Evolutionary conservation across 2,329 filamentous ascomycete genomes (phyloP).

Genomic region (Alternaria viburni): DNA sequence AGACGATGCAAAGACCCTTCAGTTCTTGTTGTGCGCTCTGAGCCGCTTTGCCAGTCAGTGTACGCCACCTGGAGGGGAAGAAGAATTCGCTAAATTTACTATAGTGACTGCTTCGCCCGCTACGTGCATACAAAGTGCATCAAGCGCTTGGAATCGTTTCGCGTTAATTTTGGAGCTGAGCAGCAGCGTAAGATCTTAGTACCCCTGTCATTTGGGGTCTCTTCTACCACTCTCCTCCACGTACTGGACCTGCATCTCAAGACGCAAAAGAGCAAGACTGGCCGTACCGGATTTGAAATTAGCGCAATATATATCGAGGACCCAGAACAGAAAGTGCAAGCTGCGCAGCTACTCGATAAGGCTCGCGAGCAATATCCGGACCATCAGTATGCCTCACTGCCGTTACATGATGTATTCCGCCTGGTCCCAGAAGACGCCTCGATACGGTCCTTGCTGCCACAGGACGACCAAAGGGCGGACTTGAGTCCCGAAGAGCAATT

Average conservation of each 20-base stretch:
- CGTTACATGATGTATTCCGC: constrained; percentile 64
- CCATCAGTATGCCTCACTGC: constrained; percentile 67
- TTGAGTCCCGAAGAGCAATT: constrained; percentile 38
- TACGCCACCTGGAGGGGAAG: not conserved
- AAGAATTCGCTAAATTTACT: constrained; percentile 18
- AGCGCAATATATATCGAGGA: constrained; percentile 59
- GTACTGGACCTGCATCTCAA: constrained; percentile 74
- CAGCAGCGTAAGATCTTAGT: constrained; percentile 68
- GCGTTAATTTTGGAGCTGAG: constrained; percentile 56
- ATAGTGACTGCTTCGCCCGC: constrained; percentile 75
- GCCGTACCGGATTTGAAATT: constrained; percentile 71
- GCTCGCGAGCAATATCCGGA: constrained; percentile 68
- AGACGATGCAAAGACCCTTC: constrained; percentile 63
- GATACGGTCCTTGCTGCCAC: constrained; percentile 27
- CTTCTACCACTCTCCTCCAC: constrained; percentile 78
- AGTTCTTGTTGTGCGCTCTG: constrained; percentile 62
- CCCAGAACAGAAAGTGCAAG: constrained; percentile 20
- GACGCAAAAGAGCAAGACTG: constrained; percentile 68
- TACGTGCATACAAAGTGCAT: constrained; percentile 81
- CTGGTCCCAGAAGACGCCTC: constrained; percentile 27
- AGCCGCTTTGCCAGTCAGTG: constrained; percentile 65
- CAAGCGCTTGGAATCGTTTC: constrained; percentile 75
- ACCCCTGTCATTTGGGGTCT: constrained; percentile 82
- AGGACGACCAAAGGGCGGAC: not conserved
- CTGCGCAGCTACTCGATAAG: constrained; percentile 25